A percentile compares a stretch with the other conserved stretches of the same genome.
Evolutionary conservation across 805 yeast genomes (phyloP).

Genomic region (Candida jianshihensis): DNA sequence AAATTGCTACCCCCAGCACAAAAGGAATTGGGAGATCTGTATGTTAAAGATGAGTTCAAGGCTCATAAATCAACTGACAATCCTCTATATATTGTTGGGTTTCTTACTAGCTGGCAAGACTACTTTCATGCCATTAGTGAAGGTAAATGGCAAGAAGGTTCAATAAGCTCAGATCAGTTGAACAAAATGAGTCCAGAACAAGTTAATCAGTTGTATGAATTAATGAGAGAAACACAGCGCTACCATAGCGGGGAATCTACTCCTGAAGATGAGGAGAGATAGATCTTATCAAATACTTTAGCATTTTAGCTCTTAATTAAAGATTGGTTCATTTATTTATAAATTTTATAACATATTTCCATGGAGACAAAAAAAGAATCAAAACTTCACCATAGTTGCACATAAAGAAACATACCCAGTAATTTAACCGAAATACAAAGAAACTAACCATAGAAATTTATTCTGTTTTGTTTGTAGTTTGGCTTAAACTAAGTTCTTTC

Average conservation of each 20-base stretch:
- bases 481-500: too few relatives aligned
- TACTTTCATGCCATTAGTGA: conserved; percentile 54
- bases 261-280: conserved; percentile 2
- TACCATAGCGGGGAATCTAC: conserved; percentile 12
- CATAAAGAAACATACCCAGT: too few relatives aligned
- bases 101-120: conserved; percentile 91
- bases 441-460: too few relatives aligned
- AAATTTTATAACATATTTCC: too few relatives aligned
- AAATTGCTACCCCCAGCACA: conserved; percentile 55
- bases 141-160: conserved; percentile 57
- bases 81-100: conserved; percentile 91
- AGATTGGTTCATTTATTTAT: too few relatives aligned
- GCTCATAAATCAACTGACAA: conserved; percentile 78
- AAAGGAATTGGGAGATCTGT: conserved; percentile 79
- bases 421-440: too few relatives aligned
- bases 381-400: too few relatives aligned
- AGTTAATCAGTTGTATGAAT: conserved; percentile 66
- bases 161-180: conserved; percentile 55
- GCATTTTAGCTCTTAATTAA: too few relatives aligned
- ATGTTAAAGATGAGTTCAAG: conserved; percentile 84
- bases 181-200: conserved; percentile 90
- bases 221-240: conserved; percentile 61
- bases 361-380: too few relatives aligned
- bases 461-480: too few relatives aligned
- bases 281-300: too few relatives aligned